These are phyloP conservation scores for Lolium perenne DNA, from an alignment of 176 grass and related monocot genomes.

Conservation along the genomic window DNA sequence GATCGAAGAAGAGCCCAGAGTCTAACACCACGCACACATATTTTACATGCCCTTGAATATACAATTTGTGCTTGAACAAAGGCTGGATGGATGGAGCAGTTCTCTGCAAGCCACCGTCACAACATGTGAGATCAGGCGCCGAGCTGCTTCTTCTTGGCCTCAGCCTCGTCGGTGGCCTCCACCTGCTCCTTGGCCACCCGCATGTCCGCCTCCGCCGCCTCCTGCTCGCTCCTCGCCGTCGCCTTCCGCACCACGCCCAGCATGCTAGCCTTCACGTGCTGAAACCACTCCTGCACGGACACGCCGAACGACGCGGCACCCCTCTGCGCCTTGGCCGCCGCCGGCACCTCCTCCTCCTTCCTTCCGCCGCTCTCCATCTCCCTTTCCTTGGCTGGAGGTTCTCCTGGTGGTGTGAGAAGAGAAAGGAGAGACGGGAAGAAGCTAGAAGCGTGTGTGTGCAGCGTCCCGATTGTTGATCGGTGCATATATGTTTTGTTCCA, in stretches of 20 bases:
- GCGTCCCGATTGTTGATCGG: too few relatives aligned
- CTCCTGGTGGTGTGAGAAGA: too few relatives aligned
- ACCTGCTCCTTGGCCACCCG: conserved; percentile 60
- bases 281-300: conserved; percentile 55
- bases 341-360: conserved; percentile 7
- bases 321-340: conserved; percentile 35
- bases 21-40: too few relatives aligned
- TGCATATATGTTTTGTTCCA: background rate
- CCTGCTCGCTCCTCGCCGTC: conserved; percentile 66
- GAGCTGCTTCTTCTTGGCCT: conserved; percentile 61
- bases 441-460: too few relatives aligned
- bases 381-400: too few relatives aligned
- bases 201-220: conserved; percentile 73
- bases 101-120: background rate
- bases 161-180: conserved; percentile 70
- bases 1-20: too few relatives aligned
- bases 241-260: conserved; percentile 51
- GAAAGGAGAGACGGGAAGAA: too few relatives aligned
- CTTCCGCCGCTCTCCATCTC: background rate
- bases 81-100: background rate
- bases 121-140: too few relatives aligned
- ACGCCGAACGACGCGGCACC: conserved; percentile 47
- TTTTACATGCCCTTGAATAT: too few relatives aligned
- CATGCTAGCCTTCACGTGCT: conserved; percentile 57
- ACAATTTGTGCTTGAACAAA: too few relatives aligned